Percentiles rank a stretch among this genome's conserved stretches.
These are phyloP conservation scores for Zanthoxylum bungeanum DNA, from an alignment of 345 rosid genomes.

Conservation along the genomic window DNA sequence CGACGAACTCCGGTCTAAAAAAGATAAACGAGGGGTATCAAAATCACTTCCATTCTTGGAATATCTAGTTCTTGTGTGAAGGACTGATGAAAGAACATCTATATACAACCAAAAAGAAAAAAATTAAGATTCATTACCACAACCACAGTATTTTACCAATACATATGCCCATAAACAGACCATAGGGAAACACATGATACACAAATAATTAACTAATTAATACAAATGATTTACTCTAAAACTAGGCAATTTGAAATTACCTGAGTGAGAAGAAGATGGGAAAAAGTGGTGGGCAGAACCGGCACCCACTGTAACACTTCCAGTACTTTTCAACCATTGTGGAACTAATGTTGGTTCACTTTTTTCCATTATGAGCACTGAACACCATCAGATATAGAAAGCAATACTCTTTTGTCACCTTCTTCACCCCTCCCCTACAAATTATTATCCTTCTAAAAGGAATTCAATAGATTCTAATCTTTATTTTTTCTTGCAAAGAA, in stretches of 20 bases:
- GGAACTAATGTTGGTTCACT: conserved; percentile 77
- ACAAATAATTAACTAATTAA: not conserved
- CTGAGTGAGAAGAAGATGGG: conserved; percentile 52
- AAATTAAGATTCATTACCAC: conserved; percentile 8
- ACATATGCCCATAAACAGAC: conserved; percentile 4
- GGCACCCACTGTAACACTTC: conserved; percentile 61
- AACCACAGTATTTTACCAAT: not conserved
- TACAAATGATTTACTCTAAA: not conserved
- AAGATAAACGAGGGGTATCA: conserved; percentile 52
- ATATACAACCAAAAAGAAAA: conserved; percentile 1
- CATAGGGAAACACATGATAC: conserved; percentile 1
- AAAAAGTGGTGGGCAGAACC: conserved; percentile 49
- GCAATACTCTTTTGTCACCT: conserved; percentile 24
- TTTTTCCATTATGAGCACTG: conserved; percentile 60
- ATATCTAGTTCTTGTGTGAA: conserved; percentile 50
- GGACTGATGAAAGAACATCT: conserved; percentile 53
- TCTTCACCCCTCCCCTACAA: conserved; percentile 28
- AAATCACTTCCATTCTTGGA: conserved; percentile 54
- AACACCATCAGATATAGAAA: no score
- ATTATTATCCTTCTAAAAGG: not conserved
- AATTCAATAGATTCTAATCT: conserved; percentile 11
- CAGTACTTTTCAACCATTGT: conserved; percentile 81
- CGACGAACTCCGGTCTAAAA: conserved; percentile 66
- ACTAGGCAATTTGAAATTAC: conserved; percentile 23
- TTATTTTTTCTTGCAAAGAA: no score